Conservation (phyloP, 352 stramenopile species). For the Globisporangium cystogenes region DNA sequence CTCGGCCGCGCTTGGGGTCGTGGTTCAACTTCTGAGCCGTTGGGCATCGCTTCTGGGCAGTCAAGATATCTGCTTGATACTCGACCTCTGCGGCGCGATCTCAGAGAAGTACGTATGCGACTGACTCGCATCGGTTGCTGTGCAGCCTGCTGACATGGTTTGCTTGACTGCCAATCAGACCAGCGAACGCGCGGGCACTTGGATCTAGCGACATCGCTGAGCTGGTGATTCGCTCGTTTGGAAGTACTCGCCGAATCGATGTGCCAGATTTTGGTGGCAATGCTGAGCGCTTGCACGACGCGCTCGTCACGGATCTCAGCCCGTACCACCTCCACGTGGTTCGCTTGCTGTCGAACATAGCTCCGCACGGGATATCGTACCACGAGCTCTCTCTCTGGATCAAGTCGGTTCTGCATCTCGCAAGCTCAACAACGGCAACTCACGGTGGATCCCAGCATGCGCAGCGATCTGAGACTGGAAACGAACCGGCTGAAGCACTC, state of each 20-base stretch:
- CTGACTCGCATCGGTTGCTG: background rate
- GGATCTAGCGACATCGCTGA: conserved; percentile 17
- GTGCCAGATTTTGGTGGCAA: background rate
- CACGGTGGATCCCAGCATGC: no score
- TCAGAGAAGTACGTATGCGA: conserved; percentile 2
- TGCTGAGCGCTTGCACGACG: conserved; percentile 7
- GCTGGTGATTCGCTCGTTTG: conserved; percentile 28
- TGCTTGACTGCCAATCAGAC: conserved; percentile 6
- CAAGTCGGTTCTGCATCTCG: conserved; percentile 6
- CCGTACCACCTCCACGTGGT: conserved; percentile 2
- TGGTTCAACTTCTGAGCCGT: conserved; percentile 24
- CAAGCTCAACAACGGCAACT: background rate
- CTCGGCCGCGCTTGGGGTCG: conserved; percentile 19
- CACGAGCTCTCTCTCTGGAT: conserved; percentile 13
- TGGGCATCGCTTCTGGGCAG: conserved; percentile 11
- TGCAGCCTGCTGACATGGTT: background rate
- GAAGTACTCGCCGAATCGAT: background rate
- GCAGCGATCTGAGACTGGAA: no score
- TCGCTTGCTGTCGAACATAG: conserved; percentile 2
- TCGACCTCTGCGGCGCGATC: conserved; percentile 8
- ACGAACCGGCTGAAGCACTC: background rate
- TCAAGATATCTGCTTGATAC: conserved; percentile 9
- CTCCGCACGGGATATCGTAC: conserved; percentile 4
- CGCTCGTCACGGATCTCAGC: conserved; percentile 25
- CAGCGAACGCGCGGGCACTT: conserved; percentile 17